A percentile compares a stretch with the other conserved stretches of the same genome.
Conservation (phyloP, 371 early-diverging fungal species). For the Phascolomyces articulosus region DNA sequence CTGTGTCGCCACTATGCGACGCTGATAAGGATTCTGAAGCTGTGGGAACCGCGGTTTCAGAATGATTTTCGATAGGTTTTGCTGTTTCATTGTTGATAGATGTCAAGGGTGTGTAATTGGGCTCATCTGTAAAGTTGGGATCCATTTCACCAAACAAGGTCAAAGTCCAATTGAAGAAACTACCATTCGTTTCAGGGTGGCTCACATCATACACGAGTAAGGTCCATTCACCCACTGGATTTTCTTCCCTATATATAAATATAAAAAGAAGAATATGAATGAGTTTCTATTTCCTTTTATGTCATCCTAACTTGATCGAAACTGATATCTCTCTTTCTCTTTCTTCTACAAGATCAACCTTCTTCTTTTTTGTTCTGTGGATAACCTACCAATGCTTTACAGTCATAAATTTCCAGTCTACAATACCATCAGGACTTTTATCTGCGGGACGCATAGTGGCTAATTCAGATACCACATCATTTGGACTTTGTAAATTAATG, state of each 20-base stretch:
- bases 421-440: conserved; percentile 70
- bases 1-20: not conserved
- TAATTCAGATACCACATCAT: conserved; percentile 65
- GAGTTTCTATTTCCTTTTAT: too few relatives aligned
- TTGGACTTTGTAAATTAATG: conserved; percentile 77
- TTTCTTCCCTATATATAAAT: conserved; percentile 73
- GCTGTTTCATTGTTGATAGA: conserved; percentile 8
- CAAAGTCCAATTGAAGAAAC: conserved; percentile 66
- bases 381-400: conserved; percentile 96
- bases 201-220: conserved; percentile 65
- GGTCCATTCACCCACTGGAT: conserved; percentile 83
- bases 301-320: too few relatives aligned
- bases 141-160: conserved; percentile 69
- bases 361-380: too few relatives aligned
- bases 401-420: conserved; percentile 93
- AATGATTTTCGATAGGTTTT: not conserved
- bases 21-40: not conserved
- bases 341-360: too few relatives aligned
- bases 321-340: too few relatives aligned
- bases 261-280: too few relatives aligned
- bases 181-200: conserved; percentile 46
- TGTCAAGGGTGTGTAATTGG: conserved; percentile 21
- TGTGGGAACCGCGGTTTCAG: conserved; percentile 1
- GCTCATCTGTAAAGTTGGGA: conserved; percentile 33
- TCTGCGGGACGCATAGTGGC: conserved; percentile 73